A percentile compares a stretch with the other conserved stretches of the same genome.
Evolutionary conservation across 805 yeast species (phyloP).

Genomic region (Sugiyamaella floridensis): DNA sequence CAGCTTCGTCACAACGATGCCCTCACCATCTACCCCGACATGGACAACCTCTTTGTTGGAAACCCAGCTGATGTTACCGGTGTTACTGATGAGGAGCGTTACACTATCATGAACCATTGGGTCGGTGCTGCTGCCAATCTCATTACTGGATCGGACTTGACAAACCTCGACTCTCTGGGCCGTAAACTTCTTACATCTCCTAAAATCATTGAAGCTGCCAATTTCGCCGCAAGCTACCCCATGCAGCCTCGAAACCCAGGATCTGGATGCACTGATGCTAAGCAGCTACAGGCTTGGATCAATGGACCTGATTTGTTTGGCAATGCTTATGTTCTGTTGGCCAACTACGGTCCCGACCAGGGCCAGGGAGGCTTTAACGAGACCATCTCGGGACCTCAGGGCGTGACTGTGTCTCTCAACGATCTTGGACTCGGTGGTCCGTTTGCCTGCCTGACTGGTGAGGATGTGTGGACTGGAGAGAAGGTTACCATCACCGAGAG

Average conservation of each 20-base stretch:
- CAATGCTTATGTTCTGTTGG: constrained; percentile 7
- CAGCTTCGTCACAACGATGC: constrained; percentile 1
- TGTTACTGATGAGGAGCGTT: constrained; percentile 8
- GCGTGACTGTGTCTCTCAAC: constrained; percentile 3
- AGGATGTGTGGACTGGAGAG: constrained; percentile 8
- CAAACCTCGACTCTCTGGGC: constrained; percentile 8
- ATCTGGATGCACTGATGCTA: constrained; percentile 6
- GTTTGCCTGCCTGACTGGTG: not conserved
- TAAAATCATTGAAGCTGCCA: constrained; percentile 7
- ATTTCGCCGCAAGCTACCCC: constrained; percentile 9
- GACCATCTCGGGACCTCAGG: constrained; percentile 5
- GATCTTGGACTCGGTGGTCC: constrained; percentile 6
- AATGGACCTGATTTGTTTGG: constrained; percentile 6
- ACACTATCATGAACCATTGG: constrained; percentile 10
- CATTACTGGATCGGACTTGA: constrained; percentile 9
- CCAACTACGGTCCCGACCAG: constrained; percentile 13
- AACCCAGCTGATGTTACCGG: constrained; percentile 7
- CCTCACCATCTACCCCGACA: constrained; percentile 11
- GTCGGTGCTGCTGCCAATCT: constrained; percentile 12
- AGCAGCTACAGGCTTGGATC: constrained; percentile 11
- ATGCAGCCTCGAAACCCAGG: constrained; percentile 15
- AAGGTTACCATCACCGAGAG: not conserved
- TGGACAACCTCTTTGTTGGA: constrained; percentile 12
- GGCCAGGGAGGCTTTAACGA: constrained; percentile 11
- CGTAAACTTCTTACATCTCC: constrained; percentile 7